Evolutionary conservation across 139 green algal genomes (phyloP).

Genomic region (Dunaliella primolecta): DNA sequence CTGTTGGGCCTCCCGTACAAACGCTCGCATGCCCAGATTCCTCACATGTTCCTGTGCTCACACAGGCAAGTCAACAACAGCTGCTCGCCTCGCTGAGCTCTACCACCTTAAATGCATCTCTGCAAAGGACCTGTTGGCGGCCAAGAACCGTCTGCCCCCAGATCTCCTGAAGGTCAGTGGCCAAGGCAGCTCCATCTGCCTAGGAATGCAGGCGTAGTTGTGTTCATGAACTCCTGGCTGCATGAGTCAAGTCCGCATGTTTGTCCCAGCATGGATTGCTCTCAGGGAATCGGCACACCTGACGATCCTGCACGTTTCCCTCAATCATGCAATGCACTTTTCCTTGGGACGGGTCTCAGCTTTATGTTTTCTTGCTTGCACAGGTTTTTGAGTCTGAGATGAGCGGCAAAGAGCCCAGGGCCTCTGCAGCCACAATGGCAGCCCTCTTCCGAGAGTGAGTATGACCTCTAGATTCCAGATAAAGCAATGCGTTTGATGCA

Average conservation of each 20-base stretch:
- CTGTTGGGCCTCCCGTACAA: no score
- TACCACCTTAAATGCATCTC: conserved; percentile 33
- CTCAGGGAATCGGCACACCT: neutral
- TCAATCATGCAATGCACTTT: neutral
- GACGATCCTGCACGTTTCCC: neutral
- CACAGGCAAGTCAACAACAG: conserved; percentile 2
- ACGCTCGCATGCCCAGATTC: no score
- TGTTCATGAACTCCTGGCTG: neutral
- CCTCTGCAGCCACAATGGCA: conserved; percentile 25
- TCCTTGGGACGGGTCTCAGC: neutral
- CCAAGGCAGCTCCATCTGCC: neutral
- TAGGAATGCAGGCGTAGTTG: neutral
- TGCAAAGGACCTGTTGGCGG: conserved; percentile 36
- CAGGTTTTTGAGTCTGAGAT: conserved; percentile 21
- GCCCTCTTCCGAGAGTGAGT: conserved; percentile 16
- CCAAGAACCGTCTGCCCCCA: conserved; percentile 16
- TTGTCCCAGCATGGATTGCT: neutral
- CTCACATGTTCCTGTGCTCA: no score
- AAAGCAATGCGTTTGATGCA: neutral
- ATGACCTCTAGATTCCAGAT: neutral
- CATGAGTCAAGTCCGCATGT: neutral
- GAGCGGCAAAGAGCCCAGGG: conserved; percentile 24
- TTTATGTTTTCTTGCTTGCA: no score
- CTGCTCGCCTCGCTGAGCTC: conserved; percentile 16
- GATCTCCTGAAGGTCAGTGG: conserved; percentile 15